phyloP scores from a whole-genome alignment of 2,329 filamentous ascomycete genomes.

The Colletotrichum endophyticum region DNA sequence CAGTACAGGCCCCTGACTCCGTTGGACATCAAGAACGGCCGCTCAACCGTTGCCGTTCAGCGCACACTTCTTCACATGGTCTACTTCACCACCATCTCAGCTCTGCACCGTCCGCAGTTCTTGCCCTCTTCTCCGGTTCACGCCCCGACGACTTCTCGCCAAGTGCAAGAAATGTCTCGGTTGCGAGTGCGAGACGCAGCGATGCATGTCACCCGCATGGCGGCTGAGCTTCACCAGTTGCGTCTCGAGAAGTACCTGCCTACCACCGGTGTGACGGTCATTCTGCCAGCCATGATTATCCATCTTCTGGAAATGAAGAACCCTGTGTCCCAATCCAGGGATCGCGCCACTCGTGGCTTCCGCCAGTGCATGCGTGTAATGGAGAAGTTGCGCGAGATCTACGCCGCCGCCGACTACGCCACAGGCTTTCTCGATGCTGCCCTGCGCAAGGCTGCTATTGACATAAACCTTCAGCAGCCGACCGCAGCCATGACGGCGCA shows the following conservation, averaged over 20 bases:
- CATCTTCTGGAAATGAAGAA: constrained; percentile 93
- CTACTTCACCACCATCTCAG: constrained; percentile 89
- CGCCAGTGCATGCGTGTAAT: constrained; percentile 93
- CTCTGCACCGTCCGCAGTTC: constrained; percentile 89
- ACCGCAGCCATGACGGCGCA: constrained; percentile 40
- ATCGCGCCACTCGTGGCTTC: constrained; percentile 79
- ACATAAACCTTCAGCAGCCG: constrained; percentile 50
- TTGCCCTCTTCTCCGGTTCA: constrained; percentile 72
- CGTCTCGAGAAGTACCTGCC: constrained; percentile 81
- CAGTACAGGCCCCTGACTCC: constrained; percentile 65
- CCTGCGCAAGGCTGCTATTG: constrained; percentile 84
- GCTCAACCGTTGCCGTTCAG: constrained; percentile 69
- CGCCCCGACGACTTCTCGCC: constrained; percentile 59
- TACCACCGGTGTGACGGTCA: constrained; percentile 88
- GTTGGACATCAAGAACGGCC: constrained; percentile 63
- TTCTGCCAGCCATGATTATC: constrained; percentile 92
- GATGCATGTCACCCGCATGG: constrained; percentile 83
- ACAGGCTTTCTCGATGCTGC: constrained; percentile 93
- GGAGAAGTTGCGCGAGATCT: constrained; percentile 85
- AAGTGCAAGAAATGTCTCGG: constrained; percentile 82
- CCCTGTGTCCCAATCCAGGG: constrained; percentile 72
- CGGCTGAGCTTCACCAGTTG: constrained; percentile 74
- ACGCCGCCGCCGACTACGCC: constrained; percentile 94
- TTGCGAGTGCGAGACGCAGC: constrained; percentile 84
- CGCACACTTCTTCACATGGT: constrained; percentile 91